Evolutionary conservation across 805 yeast genomes (phyloP), one percentile per base, ranked within the genome.

Genomic region (Candida ascalaphidarum): DNA sequence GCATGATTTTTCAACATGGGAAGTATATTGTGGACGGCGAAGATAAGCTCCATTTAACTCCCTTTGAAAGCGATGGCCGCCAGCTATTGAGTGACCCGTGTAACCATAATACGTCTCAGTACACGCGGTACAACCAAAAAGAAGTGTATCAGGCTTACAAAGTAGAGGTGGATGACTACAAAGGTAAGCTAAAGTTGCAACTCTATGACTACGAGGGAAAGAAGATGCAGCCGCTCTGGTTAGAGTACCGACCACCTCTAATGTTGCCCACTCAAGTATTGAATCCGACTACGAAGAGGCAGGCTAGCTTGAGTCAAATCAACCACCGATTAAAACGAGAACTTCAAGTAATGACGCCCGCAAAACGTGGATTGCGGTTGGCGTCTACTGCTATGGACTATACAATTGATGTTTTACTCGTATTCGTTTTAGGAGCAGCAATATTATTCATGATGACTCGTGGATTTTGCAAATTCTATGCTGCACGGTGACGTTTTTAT

Each of bases 1-100:
- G 23, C 5, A 26, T 44, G 8, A n/a, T 41, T 6, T 45, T 46
- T 45, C 50, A 45, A 25, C 50, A 45, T 31, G 50, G 49, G 4
- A 34, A 29, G 21, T 44, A 37, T 18, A 19, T 25, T 11, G 11
- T 20, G n/a, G 14, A 31, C 25, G 39, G 42, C 5, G n/a, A 20
- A 5, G n/a, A 10, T 5, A 28, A 31, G n/a, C 23, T 44, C 19
- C 21, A 21, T 5, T 25, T 45, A 6, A 22, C 3, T 2, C 50
- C 50, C 7, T 29, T 28, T 23, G 26, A 31, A 11, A 35, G 37
- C 12, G 50, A 45, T 34, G 49, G 50, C 2, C 26, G 50, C 17
- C 39, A 44, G 26, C 26, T 45, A 15, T 30, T 42, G 14, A 38
- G 46, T 30, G 46, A 45, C 22, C 50, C 50, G 11, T 38, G 46